A percentile compares a stretch with the other conserved stretches of the same genome.
Conservation (phyloP, 208 protist species). For the Trypanosomatidae sp. region DNA sequence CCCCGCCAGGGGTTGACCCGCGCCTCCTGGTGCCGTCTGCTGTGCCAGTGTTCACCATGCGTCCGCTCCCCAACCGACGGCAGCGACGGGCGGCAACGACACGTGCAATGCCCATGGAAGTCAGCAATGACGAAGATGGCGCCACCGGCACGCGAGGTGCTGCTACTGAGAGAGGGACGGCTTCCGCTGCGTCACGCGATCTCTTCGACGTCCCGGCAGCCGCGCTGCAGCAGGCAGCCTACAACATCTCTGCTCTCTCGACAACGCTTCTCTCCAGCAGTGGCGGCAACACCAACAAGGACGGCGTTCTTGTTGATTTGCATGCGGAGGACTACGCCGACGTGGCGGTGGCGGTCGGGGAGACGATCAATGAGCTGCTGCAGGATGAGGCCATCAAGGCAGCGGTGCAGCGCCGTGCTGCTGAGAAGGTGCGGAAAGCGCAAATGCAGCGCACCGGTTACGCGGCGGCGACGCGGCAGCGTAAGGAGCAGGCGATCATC, state of each 20-base stretch:
- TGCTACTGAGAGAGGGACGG: neutral
- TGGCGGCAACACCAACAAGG: slow-evolving; percentile 2
- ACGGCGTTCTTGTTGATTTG: slow-evolving; percentile 4
- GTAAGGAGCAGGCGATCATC: slow-evolving; percentile 65
- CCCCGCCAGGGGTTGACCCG: slow-evolving; percentile 16
- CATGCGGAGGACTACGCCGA: slow-evolving; percentile 42
- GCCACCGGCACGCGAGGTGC: neutral
- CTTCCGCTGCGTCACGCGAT: neutral
- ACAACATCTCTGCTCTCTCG: slow-evolving; percentile 44
- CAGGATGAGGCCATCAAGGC: slow-evolving; percentile 54
- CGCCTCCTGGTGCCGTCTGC: slow-evolving; percentile 24
- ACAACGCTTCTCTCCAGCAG: slow-evolving; percentile 53
- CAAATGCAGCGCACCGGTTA: slow-evolving; percentile 23
- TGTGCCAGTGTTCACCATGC: slow-evolving; percentile 26
- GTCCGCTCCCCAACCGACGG: slow-evolving; percentile 4
- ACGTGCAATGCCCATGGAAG: too few relatives aligned
- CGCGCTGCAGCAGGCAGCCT: slow-evolving; percentile 42
- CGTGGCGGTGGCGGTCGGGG: slow-evolving; percentile 38
- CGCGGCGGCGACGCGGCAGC: slow-evolving; percentile 20
- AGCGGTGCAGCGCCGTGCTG: slow-evolving; percentile 61
- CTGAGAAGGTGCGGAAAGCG: slow-evolving; percentile 38
- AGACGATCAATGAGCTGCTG: slow-evolving; percentile 67
- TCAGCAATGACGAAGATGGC: too few relatives aligned
- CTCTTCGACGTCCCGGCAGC: slow-evolving; percentile 37
- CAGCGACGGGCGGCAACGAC: too few relatives aligned